phyloP scores from a whole-genome alignment of 2,329 filamentous ascomycete species.

The Xylariaceae sp. region DNA sequence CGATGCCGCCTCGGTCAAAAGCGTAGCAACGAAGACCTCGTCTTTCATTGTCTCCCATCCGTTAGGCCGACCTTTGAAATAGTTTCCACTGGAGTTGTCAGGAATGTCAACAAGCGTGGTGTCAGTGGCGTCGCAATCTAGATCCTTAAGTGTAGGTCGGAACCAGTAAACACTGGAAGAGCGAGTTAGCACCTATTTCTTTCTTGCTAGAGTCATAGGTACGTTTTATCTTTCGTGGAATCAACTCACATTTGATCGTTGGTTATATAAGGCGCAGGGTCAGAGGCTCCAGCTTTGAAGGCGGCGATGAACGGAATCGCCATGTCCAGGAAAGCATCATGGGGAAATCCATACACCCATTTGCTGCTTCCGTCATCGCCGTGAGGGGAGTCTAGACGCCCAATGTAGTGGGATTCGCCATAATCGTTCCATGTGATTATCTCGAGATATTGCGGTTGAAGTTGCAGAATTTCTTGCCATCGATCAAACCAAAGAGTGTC shows the following conservation, averaged over 20 bases:
- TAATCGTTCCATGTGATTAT: conserved; percentile 53
- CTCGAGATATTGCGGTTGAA: conserved; percentile 38
- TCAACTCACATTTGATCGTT: conserved; percentile 43
- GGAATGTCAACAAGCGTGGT: conserved; percentile 41
- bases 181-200: not conserved
- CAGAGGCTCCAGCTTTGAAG: conserved; percentile 44
- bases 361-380: conserved; percentile 33
- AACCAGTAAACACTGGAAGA: conserved; percentile 46
- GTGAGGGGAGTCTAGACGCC: conserved; percentile 29
- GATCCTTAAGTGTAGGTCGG: conserved; percentile 43
- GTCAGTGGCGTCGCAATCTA: conserved; percentile 50
- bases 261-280: conserved; percentile 40
- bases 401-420: conserved; percentile 38
- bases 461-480: conserved; percentile 49
- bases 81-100: conserved; percentile 46
- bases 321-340: conserved; percentile 51
- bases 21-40: conserved; percentile 48
- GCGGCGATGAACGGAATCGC: conserved; percentile 51
- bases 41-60: conserved; percentile 48
- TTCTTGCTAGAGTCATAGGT: not conserved
- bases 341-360: conserved; percentile 35
- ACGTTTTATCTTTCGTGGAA: not conserved
- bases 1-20: conserved; percentile 43
- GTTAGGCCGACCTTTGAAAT: conserved; percentile 48
- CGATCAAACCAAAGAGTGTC: conserved; percentile 58